Evolutionary conservation across 2,329 filamentous ascomycete genomes (phyloP).

Genomic region (Cladosporium cucumerinum): DNA sequence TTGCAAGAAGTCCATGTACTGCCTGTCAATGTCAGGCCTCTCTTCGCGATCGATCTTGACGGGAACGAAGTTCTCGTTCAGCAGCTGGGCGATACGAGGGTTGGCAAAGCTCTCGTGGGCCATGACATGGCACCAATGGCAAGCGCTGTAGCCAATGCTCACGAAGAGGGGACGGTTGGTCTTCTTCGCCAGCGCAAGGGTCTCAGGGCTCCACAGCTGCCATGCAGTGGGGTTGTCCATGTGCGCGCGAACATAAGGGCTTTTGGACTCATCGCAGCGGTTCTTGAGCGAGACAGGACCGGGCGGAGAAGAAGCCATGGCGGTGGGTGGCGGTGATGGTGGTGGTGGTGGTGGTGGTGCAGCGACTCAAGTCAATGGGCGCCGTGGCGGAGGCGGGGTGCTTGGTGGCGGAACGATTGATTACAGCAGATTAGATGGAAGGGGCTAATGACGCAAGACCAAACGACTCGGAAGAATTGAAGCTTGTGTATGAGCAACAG

Average conservation of each 20-base stretch:
- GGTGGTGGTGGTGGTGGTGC: slow-evolving; percentile 1
- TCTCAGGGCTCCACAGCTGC: slow-evolving; percentile 81
- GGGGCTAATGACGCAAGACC: slow-evolving; percentile 1
- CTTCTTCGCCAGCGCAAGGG: slow-evolving; percentile 70
- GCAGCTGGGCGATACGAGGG: slow-evolving; percentile 69
- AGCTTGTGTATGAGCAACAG: background rate
- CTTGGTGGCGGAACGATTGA: background rate
- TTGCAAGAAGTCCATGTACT: slow-evolving; percentile 98
- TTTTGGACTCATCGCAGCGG: slow-evolving; percentile 58
- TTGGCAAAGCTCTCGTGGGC: slow-evolving; percentile 88
- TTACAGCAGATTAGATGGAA: background rate
- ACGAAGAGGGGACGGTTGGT: slow-evolving; percentile 89
- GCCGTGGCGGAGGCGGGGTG: slow-evolving; percentile 1
- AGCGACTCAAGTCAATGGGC: background rate
- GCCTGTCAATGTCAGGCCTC: slow-evolving; percentile 86
- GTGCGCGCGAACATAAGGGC: slow-evolving; percentile 70
- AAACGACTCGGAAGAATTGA: background rate
- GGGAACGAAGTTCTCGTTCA: slow-evolving; percentile 86
- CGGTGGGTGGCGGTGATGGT: background rate
- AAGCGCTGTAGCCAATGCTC: slow-evolving; percentile 91
- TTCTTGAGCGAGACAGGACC: slow-evolving; percentile 41
- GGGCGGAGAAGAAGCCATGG: slow-evolving; percentile 11
- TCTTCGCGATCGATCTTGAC: slow-evolving; percentile 93
- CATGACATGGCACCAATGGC: slow-evolving; percentile 91
- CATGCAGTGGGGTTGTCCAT: slow-evolving; percentile 81